Base-by-base conservation (phyloP, 768 basidiomycete genomes). In the Russula virescens region DNA sequence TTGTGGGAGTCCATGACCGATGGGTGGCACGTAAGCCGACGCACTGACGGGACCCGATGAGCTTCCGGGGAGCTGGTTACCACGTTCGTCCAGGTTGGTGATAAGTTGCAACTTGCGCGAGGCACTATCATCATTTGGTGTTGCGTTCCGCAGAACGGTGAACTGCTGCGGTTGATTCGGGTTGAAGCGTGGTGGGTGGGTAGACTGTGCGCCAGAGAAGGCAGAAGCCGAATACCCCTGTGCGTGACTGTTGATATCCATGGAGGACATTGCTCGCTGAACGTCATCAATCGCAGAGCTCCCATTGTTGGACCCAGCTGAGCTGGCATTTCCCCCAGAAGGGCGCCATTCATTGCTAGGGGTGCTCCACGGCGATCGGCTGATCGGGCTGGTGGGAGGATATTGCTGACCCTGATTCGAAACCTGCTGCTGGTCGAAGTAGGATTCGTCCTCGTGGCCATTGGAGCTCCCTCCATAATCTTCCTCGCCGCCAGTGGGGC, bases 101-200 rank as follows among this genome's bases (percentile, higher is more conserved):
- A 78, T 77, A 55, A 86, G 76, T 67, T 84, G 83, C 58, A 84
- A 71, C 73, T 83, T 82, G 56, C 75, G 75, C 2, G 75, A 70
- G n/a, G 64, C 76, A 48, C 75, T 72, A 23, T 73, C 73, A 25
- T 75, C 74, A 31, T 73, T 73, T 31, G 74, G 75, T 56, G 75
- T 76, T 35, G 73, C 71, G 53, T 73, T 76, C 62, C 79, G 77
- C 68, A 79, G 69, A 50, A 75, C 75, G 13, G 78, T 71, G 13
- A 75, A 73, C 61, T 82, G 82, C n/a, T 79, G 76, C 38, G 77
- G 70, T 47, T 66, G 64, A 26, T 55, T 51, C 14, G 60, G 45
- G 68, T 81, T 87, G 76, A 90, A 90, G 46, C 88, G 81, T 42
- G 89, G 89, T 5, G 88, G 86, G 68, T 86, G 84, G 11, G 72